phyloP scores from a whole-genome alignment of 2,329 filamentous ascomycete species.

The Phyllosticta citrichinensis region DNA sequence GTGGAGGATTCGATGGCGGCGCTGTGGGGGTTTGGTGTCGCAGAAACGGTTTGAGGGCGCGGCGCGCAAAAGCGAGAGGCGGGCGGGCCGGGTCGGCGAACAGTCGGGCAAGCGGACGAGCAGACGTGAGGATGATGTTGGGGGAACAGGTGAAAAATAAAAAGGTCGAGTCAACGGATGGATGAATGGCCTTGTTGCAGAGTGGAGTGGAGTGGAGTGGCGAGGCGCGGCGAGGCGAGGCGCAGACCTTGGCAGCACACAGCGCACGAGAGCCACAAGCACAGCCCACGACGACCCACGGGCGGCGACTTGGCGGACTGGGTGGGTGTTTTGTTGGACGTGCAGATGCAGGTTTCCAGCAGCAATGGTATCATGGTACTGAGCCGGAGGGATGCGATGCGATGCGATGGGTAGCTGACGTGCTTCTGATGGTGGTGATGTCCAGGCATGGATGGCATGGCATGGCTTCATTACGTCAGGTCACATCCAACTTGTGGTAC shows the following conservation, averaged over 20 bases:
- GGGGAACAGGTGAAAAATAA: background rate
- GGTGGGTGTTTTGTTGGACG: too few relatives aligned
- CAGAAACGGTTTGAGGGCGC: background rate
- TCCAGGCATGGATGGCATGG: too few relatives aligned
- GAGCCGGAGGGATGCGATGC: too few relatives aligned
- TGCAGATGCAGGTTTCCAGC: too few relatives aligned
- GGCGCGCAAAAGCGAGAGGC: background rate
- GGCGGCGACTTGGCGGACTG: background rate
- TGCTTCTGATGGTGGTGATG: too few relatives aligned
- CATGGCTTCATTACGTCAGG: background rate
- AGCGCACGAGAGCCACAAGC: background rate
- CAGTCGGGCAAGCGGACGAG: background rate
- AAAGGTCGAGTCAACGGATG: background rate
- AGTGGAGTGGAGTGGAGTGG: background rate
- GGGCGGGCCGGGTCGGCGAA: too few relatives aligned
- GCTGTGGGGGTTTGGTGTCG: background rate
- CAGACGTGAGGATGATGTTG: background rate
- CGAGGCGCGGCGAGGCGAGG: background rate
- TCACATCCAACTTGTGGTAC: background rate
- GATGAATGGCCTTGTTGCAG: background rate
- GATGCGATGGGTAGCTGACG: too few relatives aligned
- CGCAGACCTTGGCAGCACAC: background rate
- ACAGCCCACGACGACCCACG: background rate
- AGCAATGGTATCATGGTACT: too few relatives aligned
- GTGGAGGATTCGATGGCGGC: slow-evolving; percentile 20